Base-by-base conservation (phyloP, 2,329 filamentous ascomycete genomes). In the Beauveria bassiana region DNA sequence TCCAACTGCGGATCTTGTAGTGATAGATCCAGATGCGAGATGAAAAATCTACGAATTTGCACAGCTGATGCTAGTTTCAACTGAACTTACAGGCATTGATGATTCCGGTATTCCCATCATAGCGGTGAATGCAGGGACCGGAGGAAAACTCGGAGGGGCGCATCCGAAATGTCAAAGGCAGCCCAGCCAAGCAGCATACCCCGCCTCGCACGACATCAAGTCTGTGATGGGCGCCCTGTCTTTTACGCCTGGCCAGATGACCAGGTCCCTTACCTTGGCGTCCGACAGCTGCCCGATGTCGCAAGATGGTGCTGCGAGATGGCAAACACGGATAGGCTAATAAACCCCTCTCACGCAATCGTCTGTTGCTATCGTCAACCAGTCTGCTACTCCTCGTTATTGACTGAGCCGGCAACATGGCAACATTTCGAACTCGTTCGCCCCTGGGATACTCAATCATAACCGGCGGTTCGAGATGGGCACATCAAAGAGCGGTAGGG, bases 241-340 rank as follows among this genome's bases (percentile, higher is more conserved):
- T 38, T 51, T 50, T 20, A 14, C 20, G 28, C 31, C 20, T 26
- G 55, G 43, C 38, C 40, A 45, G 26, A 60, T 53, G 49, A 46
- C 57, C 26, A 34, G n/a, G 52, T 53, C 40, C 49, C 18, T 45
- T 31, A n/a, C 3, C 57, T 52, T 60, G 49, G 57, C 38, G 49
- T 60, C 38, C 16, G n/a, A 12, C 26, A 42, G n/a, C 40, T 45
- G 40, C 45, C 57, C 49, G 49, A 60, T 60, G 52, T 60, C 57
- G 57, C 57, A 60, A 60, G 34, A 53, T 51, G 9, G 34, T 42
- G 34, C 22, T n/a, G 34, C 46, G 16, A 38, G 18, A 51, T 22
- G 46, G 22, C 34, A 28, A 59, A 43, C 46, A 34, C 14, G 12
- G 31, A 5, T n/a, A 16, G 26, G 2, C 14, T 12, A 20, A 49